Base-by-base conservation (phyloP, 2,329 filamentous ascomycete genomes). In the Ophiosphaerella herpotricha region DNA sequence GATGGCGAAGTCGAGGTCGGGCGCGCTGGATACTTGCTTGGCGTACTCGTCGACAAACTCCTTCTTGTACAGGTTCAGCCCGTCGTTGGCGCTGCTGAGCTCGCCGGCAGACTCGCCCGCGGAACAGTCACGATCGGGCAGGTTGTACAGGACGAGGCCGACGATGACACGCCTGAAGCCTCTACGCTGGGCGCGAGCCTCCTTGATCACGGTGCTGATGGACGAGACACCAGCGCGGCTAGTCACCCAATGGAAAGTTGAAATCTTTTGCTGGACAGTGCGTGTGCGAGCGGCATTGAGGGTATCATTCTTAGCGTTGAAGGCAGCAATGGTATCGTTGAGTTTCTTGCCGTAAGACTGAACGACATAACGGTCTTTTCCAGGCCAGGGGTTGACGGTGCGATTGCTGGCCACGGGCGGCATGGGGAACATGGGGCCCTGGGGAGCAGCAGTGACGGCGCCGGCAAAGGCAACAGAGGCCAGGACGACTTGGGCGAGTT, bases 61-160 rank as follows among this genome's bases (percentile, higher is more conserved):
- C 3, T 48, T 61, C 48, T 68, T 68, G 59, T 68, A 68, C 31
- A 61, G 52, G 16, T 57, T 36, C 39, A 62, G 42, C 7, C 62
- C 62, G 38, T 64, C 47, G 4, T 63, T 64, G 31, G 86, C 91
- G 60, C 90, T 89, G 65, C 88, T 82, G 42, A 97, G 85, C 74
- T 97, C 93, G 43, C 88, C 83, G 40, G 80, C 75, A 47, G 91
- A 89, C 90, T 91, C 96, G 61, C 78, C 77, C 45, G 89, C 90
- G 67, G 89, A 89, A 71, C 79, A 81, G 75, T 97, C 89, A 78
- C 89, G 97, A 76, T 97, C 93, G 81, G 97, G 93, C 3, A 97
- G 84, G 32, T 84, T 82, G 79, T 97, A 97, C 81, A 97, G 96
- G 52, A 93, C 91, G 44, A 68, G 62, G 7, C 64, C 64, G 3